These are phyloP conservation scores for Cryptosporidium tyzzeri DNA, from an alignment of 169 alveolate species.

Conservation along the genomic window DNA sequence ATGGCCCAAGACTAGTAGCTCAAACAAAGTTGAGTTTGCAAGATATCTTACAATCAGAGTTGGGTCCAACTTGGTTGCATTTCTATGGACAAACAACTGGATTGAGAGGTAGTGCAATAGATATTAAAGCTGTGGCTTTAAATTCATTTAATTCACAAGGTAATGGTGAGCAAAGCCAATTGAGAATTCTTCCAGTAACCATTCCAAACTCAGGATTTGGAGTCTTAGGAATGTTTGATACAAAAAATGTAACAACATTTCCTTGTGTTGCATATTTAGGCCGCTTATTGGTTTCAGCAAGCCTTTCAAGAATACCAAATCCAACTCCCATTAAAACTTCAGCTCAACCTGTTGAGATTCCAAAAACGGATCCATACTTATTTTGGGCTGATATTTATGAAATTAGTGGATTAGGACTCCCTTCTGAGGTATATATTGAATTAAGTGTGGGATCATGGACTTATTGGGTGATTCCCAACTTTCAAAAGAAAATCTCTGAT, in stretches of 20 bases:
- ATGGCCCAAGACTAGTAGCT: slow-evolving; percentile 76
- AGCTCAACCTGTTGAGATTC: slow-evolving; percentile 55
- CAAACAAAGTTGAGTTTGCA: slow-evolving; percentile 71
- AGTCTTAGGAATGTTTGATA: slow-evolving; percentile 68
- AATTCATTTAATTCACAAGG: slow-evolving; percentile 26
- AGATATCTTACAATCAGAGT: slow-evolving; percentile 53
- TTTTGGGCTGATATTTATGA: slow-evolving; percentile 75
- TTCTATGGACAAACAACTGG: slow-evolving; percentile 76
- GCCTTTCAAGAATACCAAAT: slow-evolving; percentile 69
- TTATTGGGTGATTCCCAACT: slow-evolving; percentile 72
- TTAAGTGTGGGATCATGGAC: slow-evolving; percentile 71
- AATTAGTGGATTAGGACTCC: slow-evolving; percentile 61
- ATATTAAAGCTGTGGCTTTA: slow-evolving; percentile 46
- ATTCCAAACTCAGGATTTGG: slow-evolving; percentile 36
- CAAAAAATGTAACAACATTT: slow-evolving; percentile 27
- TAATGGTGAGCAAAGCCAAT: slow-evolving; percentile 15
- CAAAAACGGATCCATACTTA: slow-evolving; percentile 56
- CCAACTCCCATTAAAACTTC: slow-evolving; percentile 68
- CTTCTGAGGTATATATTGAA: slow-evolving; percentile 69
- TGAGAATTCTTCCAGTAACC: slow-evolving; percentile 15
- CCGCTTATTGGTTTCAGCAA: slow-evolving; percentile 69
- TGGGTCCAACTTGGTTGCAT: slow-evolving; percentile 72
- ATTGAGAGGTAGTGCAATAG: slow-evolving; percentile 60
- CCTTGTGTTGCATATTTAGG: slow-evolving; percentile 75
- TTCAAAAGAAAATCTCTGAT: slow-evolving; percentile 54